phyloP scores from a whole-genome alignment of 1,284 basidiomycete species.

The Microbotryum intermedium region DNA sequence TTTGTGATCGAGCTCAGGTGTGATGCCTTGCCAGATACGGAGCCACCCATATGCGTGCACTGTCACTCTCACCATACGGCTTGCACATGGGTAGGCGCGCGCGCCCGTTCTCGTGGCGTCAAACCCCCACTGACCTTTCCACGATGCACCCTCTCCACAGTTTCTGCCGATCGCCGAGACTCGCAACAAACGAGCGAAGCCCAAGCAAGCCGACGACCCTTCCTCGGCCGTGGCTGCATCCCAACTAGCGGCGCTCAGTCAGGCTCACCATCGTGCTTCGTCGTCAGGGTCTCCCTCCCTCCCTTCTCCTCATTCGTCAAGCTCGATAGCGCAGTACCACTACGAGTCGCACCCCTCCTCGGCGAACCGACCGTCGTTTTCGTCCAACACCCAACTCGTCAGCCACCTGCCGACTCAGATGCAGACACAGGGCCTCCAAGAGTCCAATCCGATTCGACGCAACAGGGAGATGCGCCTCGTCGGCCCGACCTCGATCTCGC shows the following conservation, averaged over 20 bases:
- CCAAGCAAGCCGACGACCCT: conserved; percentile 51
- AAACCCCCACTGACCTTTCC: neutral
- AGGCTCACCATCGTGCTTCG: conserved; percentile 6
- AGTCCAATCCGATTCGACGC: conserved; percentile 1
- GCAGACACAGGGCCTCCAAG: neutral
- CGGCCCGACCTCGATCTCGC: conserved; percentile 74
- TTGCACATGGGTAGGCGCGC: conserved; percentile 56
- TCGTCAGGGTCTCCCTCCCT: conserved; percentile 9
- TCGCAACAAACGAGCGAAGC: conserved; percentile 88
- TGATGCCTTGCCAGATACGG: conserved; percentile 62
- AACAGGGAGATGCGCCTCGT: conserved; percentile 38
- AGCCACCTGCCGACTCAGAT: neutral
- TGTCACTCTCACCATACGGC: conserved; percentile 83
- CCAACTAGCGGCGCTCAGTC: conserved; percentile 25
- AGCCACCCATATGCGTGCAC: conserved; percentile 70
- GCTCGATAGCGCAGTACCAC: neutral
- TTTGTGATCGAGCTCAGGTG: conserved; percentile 48
- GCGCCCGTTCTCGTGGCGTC: neutral
- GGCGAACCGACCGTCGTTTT: conserved; percentile 23
- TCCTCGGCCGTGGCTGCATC: no score
- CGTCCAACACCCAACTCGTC: conserved; percentile 6
- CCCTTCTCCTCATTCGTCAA: conserved; percentile 7
- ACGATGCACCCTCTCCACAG: neutral
- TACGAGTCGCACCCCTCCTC: neutral
- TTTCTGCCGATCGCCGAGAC: conserved; percentile 97